phyloP scores from a whole-genome alignment of 257 asterid genomes.

The Penstemon eatonii region DNA sequence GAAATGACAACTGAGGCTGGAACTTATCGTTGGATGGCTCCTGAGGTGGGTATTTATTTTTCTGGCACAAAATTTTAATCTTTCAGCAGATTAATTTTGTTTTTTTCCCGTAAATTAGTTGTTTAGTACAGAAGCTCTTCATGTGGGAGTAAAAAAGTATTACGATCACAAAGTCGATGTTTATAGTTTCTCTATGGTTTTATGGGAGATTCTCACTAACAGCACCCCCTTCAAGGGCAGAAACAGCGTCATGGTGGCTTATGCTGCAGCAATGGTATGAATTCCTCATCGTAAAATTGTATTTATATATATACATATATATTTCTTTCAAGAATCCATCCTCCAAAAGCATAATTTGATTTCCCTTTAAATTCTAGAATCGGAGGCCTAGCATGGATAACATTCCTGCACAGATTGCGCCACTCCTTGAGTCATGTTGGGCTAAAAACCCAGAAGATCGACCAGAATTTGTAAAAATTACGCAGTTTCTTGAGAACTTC shows the following conservation, averaged over 20 bases:
- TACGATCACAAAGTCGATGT: slow-evolving; percentile 70
- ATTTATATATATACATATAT: neutral
- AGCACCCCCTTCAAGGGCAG: slow-evolving; percentile 58
- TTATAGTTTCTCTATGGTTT: slow-evolving; percentile 64
- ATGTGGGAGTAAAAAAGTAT: slow-evolving; percentile 48
- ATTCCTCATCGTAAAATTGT: neutral
- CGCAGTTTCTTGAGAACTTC: slow-evolving; percentile 35
- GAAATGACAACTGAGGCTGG: slow-evolving; percentile 72
- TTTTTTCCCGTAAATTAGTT: slow-evolving; percentile 39
- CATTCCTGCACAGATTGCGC: slow-evolving; percentile 46
- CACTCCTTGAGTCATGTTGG: slow-evolving; percentile 61
- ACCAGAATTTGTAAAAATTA: slow-evolving; percentile 60
- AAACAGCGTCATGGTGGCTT: slow-evolving; percentile 55
- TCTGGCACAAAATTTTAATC: neutral
- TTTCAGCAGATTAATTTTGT: neutral
- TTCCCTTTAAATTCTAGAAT: slow-evolving; percentile 40
- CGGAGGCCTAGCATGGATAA: slow-evolving; percentile 54
- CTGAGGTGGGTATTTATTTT: slow-evolving; percentile 45
- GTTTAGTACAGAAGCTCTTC: slow-evolving; percentile 41
- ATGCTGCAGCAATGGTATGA: slow-evolving; percentile 57
- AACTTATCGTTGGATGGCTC: slow-evolving; percentile 79
- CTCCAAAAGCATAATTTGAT: neutral
- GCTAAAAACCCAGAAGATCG: slow-evolving; percentile 55
- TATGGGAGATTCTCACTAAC: slow-evolving; percentile 67
- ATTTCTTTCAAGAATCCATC: neutral